Conservation (phyloP, 2,329 filamentous ascomycete genomes). For the Stagonosporopsis vannaccii region DNA sequence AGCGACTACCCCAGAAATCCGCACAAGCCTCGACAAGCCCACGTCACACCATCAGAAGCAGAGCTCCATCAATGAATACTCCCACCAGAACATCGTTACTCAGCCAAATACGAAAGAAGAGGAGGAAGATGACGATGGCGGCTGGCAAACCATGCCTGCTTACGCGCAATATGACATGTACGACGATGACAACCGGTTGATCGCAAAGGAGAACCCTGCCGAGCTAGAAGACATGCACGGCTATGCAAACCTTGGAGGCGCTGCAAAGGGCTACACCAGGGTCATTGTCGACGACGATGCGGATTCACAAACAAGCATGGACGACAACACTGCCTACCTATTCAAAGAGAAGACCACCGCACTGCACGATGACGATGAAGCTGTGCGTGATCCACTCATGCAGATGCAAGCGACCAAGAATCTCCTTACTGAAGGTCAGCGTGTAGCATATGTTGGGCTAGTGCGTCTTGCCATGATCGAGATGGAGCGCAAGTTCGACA, state of each 20-base stretch:
- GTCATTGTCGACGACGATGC: conserved; percentile 96
- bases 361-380: conserved; percentile 74
- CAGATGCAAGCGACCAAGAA: conserved; percentile 98
- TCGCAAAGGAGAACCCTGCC: conserved; percentile 79
- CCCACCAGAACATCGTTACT: conserved; percentile 78
- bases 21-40: conserved; percentile 19
- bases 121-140: conserved; percentile 68
- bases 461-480: conserved; percentile 80
- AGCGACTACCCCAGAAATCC: conserved; percentile 10
- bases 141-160: conserved; percentile 97
- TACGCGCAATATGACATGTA: conserved; percentile 94
- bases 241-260: conserved; percentile 82
- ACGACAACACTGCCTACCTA: conserved; percentile 95
- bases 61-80: conserved; percentile 77
- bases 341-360: conserved; percentile 78
- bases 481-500: conserved; percentile 75
- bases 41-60: conserved; percentile 14
- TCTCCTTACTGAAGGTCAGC: conserved; percentile 91
- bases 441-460: conserved; percentile 93
- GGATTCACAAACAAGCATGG: conserved; percentile 92
- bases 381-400: conserved; percentile 77
- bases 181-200: conserved; percentile 86
- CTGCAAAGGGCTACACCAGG: conserved; percentile 92
- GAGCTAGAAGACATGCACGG: conserved; percentile 72
- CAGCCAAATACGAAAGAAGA: conserved; percentile 57